Evolutionary conservation across 306 rosid species (phyloP), one percentile per base, ranked within the genome.

Genomic region (Rosa chinensis): DNA sequence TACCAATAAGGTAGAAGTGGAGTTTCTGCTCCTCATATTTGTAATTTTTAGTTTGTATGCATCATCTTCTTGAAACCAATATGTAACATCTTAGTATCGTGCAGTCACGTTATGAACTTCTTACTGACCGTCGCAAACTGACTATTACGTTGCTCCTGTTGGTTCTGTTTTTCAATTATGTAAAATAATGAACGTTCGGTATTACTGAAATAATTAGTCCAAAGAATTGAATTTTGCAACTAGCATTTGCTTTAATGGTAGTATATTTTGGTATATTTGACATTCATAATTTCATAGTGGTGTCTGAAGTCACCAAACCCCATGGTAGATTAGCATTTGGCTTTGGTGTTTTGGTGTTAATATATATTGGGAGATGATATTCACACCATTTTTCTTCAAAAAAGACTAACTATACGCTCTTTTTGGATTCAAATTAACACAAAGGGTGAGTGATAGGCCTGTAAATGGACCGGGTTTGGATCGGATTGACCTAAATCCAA

Each of bases 1-100:
- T 76, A 66, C 12, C 63, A 66, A 23, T 80, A 59, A 64, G 68
- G 48, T 62, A 56, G 52, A 21, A 8, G 13, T 56, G 28, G 21
- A 69, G 12, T 56, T 21, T 55, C 58, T 32, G 42, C 70, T 58
- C 4, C 7, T 11, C 45, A 47, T 55, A 12, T 72, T 35, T 62
- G 80, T 70, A 23, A 69, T 61, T 47, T 49, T 17, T 13, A 20
- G 32, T 7, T 8, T n/a, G 35, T 55, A 20, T 20, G 62, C 25
- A 5, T 32, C 32, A 48, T 63, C 73, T 16, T 40, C 12, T 50
- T 37, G 48, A 11, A 61, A 20, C 66, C 2, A 20, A 21, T 23
- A 4, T 23, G 55, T 25, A 42, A 35, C 69, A 59, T 42, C 56
- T 75, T 61, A 18, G 58, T 61, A 37, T 72, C 12, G 59, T 68